Base-by-base conservation (phyloP, 1,139 yeast species). In the Candida sp. region DNA sequence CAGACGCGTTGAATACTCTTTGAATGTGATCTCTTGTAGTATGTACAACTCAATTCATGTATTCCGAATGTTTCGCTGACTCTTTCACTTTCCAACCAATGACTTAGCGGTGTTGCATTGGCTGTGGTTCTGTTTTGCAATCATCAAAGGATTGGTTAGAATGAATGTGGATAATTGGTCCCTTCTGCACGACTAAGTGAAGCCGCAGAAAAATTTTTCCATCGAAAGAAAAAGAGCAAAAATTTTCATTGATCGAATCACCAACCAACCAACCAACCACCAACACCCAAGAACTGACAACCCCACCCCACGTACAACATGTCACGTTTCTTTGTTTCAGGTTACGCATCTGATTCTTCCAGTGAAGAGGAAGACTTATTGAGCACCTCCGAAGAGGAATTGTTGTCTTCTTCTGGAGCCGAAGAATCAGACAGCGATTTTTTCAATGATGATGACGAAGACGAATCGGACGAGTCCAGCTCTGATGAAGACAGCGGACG, bases 311-410 rank as follows among this genome's bases (percentile, higher is more conserved):
- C 28, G 7, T 23, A 32, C 9, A 27, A 53, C 30, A 88, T 88
- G 93, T 87, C 94, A 57, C 83, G 91, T 70, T 88, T 88, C 81
- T 88, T 88, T 76, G 87, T 84, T 54, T 75, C 86, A 54, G 86
- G 82, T 58, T 80, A 82, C 63, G 77, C 75, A 57, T 86, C 78
- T 63, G 85, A 84, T 61, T 80, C 88, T 50, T 87, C 96, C 44
- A 84, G 91, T 40, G 86, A 85, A 58, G 96, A 88, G 61, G 96
- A 88, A 64, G 91, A 85, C 60, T 76, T 86, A 63, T 78, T 86
- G 65, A 81, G 87, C 58, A 79, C 90, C 47, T 84, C 90, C 47
- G 88, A 84, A 61, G 93, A 88, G 61, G 91, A 84, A 66, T 73
- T 83, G 61, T 66, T 83, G 52, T 65, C 73, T 52, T 65, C 73